phyloP scores from a whole-genome alignment of 2,329 filamentous ascomycete species.

The Hymenoscyphus scutula region DNA sequence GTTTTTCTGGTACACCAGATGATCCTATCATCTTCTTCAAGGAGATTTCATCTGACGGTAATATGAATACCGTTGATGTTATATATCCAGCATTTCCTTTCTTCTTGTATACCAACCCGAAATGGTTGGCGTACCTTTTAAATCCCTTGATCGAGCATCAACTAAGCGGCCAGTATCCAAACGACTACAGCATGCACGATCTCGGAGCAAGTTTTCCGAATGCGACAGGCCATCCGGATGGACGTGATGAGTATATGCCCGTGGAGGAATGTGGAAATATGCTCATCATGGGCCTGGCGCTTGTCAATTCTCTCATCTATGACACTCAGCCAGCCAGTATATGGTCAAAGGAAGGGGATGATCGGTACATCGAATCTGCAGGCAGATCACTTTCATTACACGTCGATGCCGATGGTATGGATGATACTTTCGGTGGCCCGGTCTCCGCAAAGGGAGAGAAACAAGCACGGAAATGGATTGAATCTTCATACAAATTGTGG shows the following conservation, averaged over 20 bases:
- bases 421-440: constrained; percentile 59
- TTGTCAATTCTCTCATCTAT: constrained; percentile 72
- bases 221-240: constrained; percentile 68
- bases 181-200: constrained; percentile 77
- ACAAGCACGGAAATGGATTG: constrained; percentile 61
- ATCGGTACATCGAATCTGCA: constrained; percentile 26
- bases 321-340: constrained; percentile 56
- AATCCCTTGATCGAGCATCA: constrained; percentile 81
- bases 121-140: constrained; percentile 75
- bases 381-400: constrained; percentile 32
- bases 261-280: constrained; percentile 67
- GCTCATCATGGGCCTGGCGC: constrained; percentile 69
- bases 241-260: constrained; percentile 64
- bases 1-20: constrained; percentile 70
- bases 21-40: constrained; percentile 76
- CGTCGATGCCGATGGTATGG: constrained; percentile 54
- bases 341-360: constrained; percentile 47
- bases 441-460: constrained; percentile 46
- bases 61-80: constrained; percentile 82
- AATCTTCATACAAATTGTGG: constrained; percentile 60
- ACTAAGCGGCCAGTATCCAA: constrained; percentile 79
- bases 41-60: constrained; percentile 82
- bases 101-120: constrained; percentile 80
- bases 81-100: constrained; percentile 86
- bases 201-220: constrained; percentile 72